Conservation (phyloP, 192 early-diverging fungal species). For the Coemansia sp. region DNA sequence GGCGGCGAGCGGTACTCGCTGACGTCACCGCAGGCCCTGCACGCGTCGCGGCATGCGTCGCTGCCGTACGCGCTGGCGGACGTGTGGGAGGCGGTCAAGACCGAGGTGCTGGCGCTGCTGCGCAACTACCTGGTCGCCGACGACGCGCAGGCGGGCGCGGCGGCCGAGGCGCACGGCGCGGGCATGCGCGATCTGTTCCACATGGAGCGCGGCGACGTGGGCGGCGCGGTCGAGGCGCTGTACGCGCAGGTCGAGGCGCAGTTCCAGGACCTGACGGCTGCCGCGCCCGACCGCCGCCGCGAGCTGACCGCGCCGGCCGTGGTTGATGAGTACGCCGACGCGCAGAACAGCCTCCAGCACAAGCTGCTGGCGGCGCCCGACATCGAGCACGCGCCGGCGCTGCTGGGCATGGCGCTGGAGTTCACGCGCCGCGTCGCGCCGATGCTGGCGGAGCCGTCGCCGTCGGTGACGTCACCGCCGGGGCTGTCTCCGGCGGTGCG, state of each 20-base stretch:
- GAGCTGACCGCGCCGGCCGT: conserved; percentile 35
- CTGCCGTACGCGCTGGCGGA: conserved; percentile 43
- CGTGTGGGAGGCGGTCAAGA: conserved; percentile 52
- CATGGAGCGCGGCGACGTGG: conserved; percentile 38
- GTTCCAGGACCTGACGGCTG: conserved; percentile 38
- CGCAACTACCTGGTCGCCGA: conserved; percentile 49
- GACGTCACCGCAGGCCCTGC: conserved; percentile 8
- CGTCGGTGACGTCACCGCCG: not conserved
- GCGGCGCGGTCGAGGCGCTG: conserved; percentile 31
- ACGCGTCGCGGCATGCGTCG: not conserved
- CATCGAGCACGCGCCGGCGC: conserved; percentile 50
- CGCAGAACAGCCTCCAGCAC: conserved; percentile 43
- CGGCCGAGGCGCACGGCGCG: conserved; percentile 13
- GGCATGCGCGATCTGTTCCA: conserved; percentile 48
- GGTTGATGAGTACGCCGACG: conserved; percentile 49
- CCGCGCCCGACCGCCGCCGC: conserved; percentile 22
- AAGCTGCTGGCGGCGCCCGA: conserved; percentile 43
- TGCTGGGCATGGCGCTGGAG: conserved; percentile 48
- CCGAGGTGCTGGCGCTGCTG: conserved; percentile 46
- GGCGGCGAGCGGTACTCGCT: conserved; percentile 41
- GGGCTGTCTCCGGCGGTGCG: conserved; percentile 37
- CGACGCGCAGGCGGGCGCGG: conserved; percentile 21
- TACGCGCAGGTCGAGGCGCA: conserved; percentile 46
- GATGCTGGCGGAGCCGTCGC: conserved; percentile 9
- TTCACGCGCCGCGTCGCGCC: conserved; percentile 42